Evolutionary conservation across 1,284 basidiomycete genomes (phyloP).

Genomic region (Malassezia slooffiae): DNA sequence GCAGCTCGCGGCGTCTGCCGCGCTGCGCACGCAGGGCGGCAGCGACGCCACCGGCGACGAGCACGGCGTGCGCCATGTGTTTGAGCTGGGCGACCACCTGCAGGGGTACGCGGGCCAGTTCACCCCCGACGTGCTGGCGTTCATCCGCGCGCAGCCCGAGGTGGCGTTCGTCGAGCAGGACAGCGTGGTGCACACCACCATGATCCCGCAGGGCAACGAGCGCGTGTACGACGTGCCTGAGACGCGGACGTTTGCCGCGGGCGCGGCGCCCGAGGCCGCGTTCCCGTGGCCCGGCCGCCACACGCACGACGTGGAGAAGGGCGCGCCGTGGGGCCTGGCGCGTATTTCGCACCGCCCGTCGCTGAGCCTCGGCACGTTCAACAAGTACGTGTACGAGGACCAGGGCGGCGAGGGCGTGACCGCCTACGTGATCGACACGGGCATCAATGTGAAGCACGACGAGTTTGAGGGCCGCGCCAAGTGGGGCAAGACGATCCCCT

Average conservation of each 20-base stretch:
- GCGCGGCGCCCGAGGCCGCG: slow-evolving; percentile 48
- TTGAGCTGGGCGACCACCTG: slow-evolving; percentile 46
- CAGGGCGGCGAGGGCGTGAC: slow-evolving; percentile 81
- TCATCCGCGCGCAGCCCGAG: slow-evolving; percentile 74
- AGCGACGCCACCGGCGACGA: slow-evolving; percentile 25
- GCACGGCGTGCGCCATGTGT: slow-evolving; percentile 35
- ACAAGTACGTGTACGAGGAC: slow-evolving; percentile 66
- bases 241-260: too few relatives aligned
- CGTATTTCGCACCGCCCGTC: slow-evolving; percentile 77
- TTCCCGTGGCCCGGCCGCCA: slow-evolving; percentile 29
- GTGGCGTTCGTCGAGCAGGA: slow-evolving; percentile 88
- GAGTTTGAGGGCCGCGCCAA: slow-evolving; percentile 77
- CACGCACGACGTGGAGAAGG: slow-evolving; percentile 53
- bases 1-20: slow-evolving; percentile 16
- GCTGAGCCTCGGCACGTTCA: slow-evolving; percentile 74
- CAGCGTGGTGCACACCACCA: slow-evolving; percentile 34
- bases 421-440: slow-evolving; percentile 63
- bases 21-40: slow-evolving; percentile 6
- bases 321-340: slow-evolving; percentile 91
- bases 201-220: slow-evolving; percentile 35
- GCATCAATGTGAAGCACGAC: slow-evolving; percentile 73
- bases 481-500: slow-evolving; percentile 47
- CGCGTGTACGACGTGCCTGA: slow-evolving; percentile 29
- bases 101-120: slow-evolving; percentile 81
- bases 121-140: slow-evolving; percentile 60